Percentiles rank a stretch among this genome's conserved stretches.
phyloP scores from a whole-genome alignment of 1,139 yeast species.

The Protomyces arabidopsidicola region DNA sequence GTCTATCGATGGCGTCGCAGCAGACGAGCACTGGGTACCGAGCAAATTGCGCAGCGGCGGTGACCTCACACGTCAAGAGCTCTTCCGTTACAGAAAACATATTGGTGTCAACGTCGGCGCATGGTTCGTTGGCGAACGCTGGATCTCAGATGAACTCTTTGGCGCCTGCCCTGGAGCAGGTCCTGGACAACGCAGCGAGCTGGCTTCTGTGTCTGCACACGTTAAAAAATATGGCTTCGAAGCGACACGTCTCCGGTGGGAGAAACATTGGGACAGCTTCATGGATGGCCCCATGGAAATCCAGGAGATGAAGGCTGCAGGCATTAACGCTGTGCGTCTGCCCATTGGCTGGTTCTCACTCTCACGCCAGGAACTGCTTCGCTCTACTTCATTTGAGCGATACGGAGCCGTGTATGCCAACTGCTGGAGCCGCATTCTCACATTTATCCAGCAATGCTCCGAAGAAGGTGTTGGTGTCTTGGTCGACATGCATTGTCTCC shows the following conservation, averaged over 20 bases:
- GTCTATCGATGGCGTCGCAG: not conserved
- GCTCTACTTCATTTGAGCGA: conserved; percentile 58
- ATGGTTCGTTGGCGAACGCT: conserved; percentile 70
- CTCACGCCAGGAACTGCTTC: conserved; percentile 50
- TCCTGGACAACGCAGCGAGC: conserved; percentile 54
- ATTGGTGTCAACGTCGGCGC: conserved; percentile 81
- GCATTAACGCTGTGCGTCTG: conserved; percentile 71
- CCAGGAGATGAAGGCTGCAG: conserved; percentile 62
- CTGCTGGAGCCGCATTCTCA: conserved; percentile 63
- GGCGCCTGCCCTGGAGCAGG: conserved; percentile 47
- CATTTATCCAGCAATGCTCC: conserved; percentile 54
- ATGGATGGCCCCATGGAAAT: conserved; percentile 51
- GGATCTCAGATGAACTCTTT: conserved; percentile 53
- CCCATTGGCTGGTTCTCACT: conserved; percentile 93
- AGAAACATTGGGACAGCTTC: conserved; percentile 65
- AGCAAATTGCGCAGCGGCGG: not conserved
- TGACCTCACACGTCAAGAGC: conserved; percentile 28
- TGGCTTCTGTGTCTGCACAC: conserved; percentile 59
- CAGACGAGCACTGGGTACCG: not conserved
- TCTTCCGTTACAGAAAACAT: conserved; percentile 47
- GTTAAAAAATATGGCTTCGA: conserved; percentile 51
- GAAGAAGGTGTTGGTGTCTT: conserved; percentile 61
- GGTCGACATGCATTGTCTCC: conserved; percentile 82
- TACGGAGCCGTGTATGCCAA: conserved; percentile 55
- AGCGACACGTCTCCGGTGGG: conserved; percentile 54